Base-by-base conservation (phyloP, 2,329 filamentous ascomycete species). In the Colletotrichum somersetense region DNA sequence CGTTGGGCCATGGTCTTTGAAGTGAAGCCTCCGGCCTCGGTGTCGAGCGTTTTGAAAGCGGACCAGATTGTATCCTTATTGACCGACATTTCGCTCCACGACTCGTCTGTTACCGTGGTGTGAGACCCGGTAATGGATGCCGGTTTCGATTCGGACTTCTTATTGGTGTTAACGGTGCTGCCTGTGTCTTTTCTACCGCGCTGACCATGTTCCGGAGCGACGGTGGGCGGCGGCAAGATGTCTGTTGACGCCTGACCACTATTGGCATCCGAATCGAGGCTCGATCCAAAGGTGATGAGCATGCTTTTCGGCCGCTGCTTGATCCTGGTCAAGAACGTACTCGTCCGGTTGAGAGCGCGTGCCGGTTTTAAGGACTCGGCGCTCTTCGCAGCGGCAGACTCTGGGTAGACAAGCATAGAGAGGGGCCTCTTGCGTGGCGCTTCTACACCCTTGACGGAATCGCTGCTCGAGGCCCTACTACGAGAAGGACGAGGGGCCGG, bases 1-100 rank as follows among this genome's bases (percentile, higher is more conserved):
- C 94, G 95, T 75, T 95, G 85, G 0, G 91, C 85, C 11, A 84
- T 92, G 44, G 91, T 90, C 81, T 95, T 97, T 70, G 89, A 86
- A 74, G 91, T 88, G 76, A 97, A 97, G 74, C 81, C 81, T 70
- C 78, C 75, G 72, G 80, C 84, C 58, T 85, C 81, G n/a, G 83
- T 77, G 57, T 90, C 88, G 30, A 90, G 81, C 16, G 83, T 83
- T 74, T 86, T 87, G 79, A 90, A 90, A 4, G 82, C 81, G 6
- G 85, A 84, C 86, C 87, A 89, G 30, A 90, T 81, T 11, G 87
- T 83, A 76, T 90, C 89, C 68, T 85, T 84, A 73, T 80, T 76
- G 66, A 80, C 77, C 18, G 83, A 78, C 82, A 85, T 85, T 58
- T 86, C 84, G 74, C 81, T 79, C 58, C 80, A 83, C n/a, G 84